A percentile compares a stretch with the other conserved stretches of the same genome.
Conservation (phyloP, 352 stramenopile species). For the Globisporangium paroecandrum region DNA sequence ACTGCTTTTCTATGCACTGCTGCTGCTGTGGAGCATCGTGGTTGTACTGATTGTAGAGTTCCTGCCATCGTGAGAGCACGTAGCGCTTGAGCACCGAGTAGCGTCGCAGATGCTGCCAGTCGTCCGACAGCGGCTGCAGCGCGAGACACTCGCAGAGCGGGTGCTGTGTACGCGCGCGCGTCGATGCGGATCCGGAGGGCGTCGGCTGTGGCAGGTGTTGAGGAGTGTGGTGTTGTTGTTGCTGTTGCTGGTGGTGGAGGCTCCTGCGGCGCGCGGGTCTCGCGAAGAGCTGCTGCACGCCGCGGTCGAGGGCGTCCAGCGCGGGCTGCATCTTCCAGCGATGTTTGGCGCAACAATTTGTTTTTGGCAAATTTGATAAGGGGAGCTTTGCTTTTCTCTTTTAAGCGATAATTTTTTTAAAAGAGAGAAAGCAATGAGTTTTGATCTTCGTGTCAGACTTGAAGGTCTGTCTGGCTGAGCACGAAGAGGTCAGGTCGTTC, state of each 20-base stretch:
- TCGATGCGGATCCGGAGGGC: neutral
- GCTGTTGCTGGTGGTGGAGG: neutral
- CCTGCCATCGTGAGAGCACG: conserved; percentile 31
- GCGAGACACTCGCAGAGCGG: conserved; percentile 41
- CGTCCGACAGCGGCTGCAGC: conserved; percentile 15
- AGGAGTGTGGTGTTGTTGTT: neutral
- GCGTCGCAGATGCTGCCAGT: conserved; percentile 28
- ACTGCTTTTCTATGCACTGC: neutral
- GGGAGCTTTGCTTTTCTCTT: neutral
- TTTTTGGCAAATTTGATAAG: neutral
- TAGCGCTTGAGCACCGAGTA: conserved; percentile 51
- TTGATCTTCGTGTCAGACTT: too few relatives aligned
- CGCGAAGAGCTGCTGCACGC: conserved; percentile 44
- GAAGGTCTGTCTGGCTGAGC: too few relatives aligned
- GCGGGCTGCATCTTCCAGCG: conserved; percentile 19
- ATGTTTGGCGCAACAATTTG: conserved; percentile 2
- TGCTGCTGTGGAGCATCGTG: neutral
- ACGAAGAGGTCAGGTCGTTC: too few relatives aligned
- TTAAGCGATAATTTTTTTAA: neutral
- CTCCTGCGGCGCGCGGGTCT: conserved; percentile 3
- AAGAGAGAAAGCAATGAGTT: too few relatives aligned
- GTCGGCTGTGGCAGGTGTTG: neutral
- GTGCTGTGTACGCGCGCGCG: conserved; percentile 12
- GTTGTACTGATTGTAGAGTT: conserved; percentile 21
- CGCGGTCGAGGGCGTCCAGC: conserved; percentile 28